These are phyloP conservation scores for Salix dunnii DNA, from an alignment of 345 rosid species.

Conservation along the genomic window DNA sequence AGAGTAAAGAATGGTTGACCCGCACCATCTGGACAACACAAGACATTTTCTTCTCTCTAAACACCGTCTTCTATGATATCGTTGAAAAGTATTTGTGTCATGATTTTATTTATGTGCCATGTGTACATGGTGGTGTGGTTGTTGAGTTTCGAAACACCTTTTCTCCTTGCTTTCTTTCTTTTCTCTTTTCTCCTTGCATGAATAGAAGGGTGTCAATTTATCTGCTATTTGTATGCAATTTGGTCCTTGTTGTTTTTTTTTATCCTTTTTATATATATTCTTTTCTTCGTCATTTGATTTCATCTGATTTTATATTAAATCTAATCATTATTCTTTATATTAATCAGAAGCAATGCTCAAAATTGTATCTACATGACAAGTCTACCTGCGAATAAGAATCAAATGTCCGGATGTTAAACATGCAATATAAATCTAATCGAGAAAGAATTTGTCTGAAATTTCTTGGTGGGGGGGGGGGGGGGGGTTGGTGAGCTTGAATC, in stretches of 20 bases:
- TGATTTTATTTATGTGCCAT: no score
- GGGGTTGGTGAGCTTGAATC: background rate
- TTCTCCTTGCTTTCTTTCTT: no score
- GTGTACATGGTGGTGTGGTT: fast-evolving
- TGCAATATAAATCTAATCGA: background rate
- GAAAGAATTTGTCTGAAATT: background rate
- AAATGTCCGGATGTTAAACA: background rate
- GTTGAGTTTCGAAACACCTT: fast-evolving
- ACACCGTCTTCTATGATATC: fast-evolving
- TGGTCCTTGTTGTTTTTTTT: fast-evolving
- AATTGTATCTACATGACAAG: background rate
- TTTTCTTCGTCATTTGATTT: no score
- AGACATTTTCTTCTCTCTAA: fast-evolving
- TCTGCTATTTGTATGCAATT: no score
- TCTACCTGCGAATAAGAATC: background rate
- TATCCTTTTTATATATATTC: no score
- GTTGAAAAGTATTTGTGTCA: fast-evolving
- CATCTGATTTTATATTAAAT: no score
- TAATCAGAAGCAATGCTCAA: no score
- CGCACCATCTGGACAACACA: fast-evolving
- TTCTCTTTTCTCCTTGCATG: fast-evolving
- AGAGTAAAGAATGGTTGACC: no score
- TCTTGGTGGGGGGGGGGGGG: background rate
- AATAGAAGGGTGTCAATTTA: no score
- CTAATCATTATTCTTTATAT: fast-evolving